Base-by-base conservation (phyloP, 805 yeast genomes). In the Myxozyma vanderwaltii region DNA sequence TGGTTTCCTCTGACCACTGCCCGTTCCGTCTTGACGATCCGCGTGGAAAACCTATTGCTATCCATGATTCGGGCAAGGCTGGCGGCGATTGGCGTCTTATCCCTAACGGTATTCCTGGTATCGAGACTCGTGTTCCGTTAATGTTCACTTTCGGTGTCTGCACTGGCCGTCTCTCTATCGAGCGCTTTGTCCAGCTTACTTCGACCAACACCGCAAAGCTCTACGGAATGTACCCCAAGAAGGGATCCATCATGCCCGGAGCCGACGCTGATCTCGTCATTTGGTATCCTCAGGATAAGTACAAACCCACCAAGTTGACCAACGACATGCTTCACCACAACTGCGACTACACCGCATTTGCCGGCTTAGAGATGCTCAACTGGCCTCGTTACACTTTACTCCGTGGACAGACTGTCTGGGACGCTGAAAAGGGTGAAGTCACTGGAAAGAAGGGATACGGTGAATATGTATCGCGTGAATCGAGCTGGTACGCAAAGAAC, bases 101-200 rank as follows among this genome's bases (percentile, higher is more conserved):
- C 54, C 83, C 83, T 8, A 79, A 79, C 64, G 83, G 82, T 1
- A 64, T 79, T 44, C 81, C 82, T 10, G 83, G 83, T 8, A 72
- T 80, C 39, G 82, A 80, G 64, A 78, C 82, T 2, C 70, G 83
- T 62, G 49, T 79, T 67, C 81, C 81, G 4, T 61, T 79, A 49
- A 65, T 78, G 24, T 78, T 74, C 69, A 65, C 67, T 7, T 72
- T 76, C 51, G 82, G 82, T 31, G 81, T 76, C 35, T 74, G 75
- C 62, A 73, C 75, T 2, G 77, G 77, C 4, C 70, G 74, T 55
- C 76, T 79, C 43, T 66, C 77, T 8, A 74, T 77, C n/a, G 76
- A 78, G 62, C 74, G 70, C 57, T 80, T 76, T 61, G 82, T 79
- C 23, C 82, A 80, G 67, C 59, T 79, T 33, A 73, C 79, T 33